Conservation (phyloP, 495 filamentous ascomycete genomes). For the Parmelia sp. region DNA sequence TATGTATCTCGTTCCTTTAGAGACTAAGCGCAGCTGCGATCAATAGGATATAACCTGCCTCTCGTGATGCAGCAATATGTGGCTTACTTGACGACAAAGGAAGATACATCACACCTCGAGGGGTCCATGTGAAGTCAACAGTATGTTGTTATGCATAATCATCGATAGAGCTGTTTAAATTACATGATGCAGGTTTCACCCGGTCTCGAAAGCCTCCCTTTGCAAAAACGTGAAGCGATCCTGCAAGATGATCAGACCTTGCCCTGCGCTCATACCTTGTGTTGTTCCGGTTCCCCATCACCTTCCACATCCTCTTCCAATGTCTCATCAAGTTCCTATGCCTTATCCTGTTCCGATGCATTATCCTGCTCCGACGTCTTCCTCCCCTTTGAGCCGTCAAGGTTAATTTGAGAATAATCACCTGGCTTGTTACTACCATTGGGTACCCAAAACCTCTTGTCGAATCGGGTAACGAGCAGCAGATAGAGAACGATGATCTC, state of each 20-base stretch:
- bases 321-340: no score
- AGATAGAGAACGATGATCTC: slow-evolving; percentile 61
- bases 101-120: neutral
- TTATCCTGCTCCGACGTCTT: neutral
- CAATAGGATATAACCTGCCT: neutral
- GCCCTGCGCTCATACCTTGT: no score
- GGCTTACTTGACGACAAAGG: neutral
- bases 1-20: neutral
- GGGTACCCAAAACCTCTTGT: slow-evolving; percentile 64
- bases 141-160: neutral
- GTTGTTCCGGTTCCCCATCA: no score
- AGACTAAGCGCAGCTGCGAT: neutral
- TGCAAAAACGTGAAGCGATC: neutral
- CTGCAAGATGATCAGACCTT: neutral
- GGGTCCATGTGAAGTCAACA: neutral
- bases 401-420: slow-evolving; percentile 17
- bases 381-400: neutral
- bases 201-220: neutral
- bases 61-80: neutral
- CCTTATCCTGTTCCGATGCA: neutral
- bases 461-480: slow-evolving; percentile 58
- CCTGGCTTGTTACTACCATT: slow-evolving; percentile 32
- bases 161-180: no score
- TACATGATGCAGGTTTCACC: neutral
- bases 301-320: no score